Evolutionary conservation across 495 filamentous ascomycete genomes (phyloP).

Genomic region (Neurospora sp.): DNA sequence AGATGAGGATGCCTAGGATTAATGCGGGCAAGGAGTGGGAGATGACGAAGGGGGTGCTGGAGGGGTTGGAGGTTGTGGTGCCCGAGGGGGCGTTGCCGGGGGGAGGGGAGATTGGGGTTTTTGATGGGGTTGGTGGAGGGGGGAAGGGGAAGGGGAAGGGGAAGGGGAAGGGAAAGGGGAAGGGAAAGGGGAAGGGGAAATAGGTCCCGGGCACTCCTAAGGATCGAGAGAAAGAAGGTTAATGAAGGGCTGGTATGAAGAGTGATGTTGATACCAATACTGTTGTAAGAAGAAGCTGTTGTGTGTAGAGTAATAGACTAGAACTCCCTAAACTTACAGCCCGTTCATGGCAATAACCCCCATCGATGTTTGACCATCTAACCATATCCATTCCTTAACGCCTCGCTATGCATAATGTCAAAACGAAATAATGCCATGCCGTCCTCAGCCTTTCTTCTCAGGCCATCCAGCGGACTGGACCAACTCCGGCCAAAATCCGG

Average conservation of each 20-base stretch:
- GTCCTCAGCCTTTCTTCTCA: background rate
- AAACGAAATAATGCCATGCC: background rate
- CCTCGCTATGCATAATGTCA: background rate
- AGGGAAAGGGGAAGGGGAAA: background rate
- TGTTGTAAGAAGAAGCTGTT: background rate
- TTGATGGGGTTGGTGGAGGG: background rate
- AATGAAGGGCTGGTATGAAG: background rate
- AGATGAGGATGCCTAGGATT: constrained; percentile 21
- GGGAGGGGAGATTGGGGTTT: background rate
- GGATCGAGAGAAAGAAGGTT: background rate
- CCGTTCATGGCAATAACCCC: background rate
- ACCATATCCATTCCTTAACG: background rate
- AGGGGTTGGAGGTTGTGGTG: background rate
- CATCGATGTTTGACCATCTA: background rate
- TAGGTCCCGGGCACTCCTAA: background rate
- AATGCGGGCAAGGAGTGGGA: constrained; percentile 18
- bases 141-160: background rate
- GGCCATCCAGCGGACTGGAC: background rate
- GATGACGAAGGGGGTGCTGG: constrained; percentile 5
- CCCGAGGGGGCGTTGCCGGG: background rate
- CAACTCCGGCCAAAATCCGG: background rate
- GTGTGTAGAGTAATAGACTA: background rate
- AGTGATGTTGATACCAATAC: background rate
- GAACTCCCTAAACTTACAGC: background rate
- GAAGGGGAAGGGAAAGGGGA: background rate